Evolutionary conservation across 2,329 filamentous ascomycete genomes (phyloP), one percentile per base, ranked within the genome.

Genomic region (Beauveria brongniartii): DNA sequence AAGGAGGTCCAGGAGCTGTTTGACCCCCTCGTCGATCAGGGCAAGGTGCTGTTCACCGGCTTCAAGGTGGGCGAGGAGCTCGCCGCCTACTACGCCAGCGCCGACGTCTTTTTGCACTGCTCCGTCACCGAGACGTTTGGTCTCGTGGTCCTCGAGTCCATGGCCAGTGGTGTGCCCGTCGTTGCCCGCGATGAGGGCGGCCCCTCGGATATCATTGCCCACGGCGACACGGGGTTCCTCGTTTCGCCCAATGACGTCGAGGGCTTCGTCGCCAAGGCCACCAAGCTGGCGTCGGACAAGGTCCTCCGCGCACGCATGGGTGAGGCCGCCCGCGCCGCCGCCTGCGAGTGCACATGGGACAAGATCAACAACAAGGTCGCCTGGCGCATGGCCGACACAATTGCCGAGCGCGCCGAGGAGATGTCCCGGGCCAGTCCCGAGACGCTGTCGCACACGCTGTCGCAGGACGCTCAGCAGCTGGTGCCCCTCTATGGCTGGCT

Each of bases 71-170:
- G 86, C 12, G 78, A 79, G 55, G 78, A 79, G 2, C 77, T 90
- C 9, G 86, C 85, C n/a, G 75, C 78, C n/a, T 81, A 83, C 10
- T 90, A 89, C 65, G 86, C 87, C 2, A 83, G 82, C 3, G 86
- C 82, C 0, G 86, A 90, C 67, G 65, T 90, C n/a, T 89, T 90
- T 68, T 72, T 90, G 16, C 86, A 90, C 72, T 88, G 85, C 72
- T 89, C 84, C 24, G 76, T 89, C 61, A 89, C 86, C 0, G 87
- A 90, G 71, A 90, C 87, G 0, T 89, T 90, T 70, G 87, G 87
- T 0, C 75, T 90, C 10, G 86, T 90, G 0, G 86, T 89, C 1
- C 75, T 89, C 2, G 87, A 89, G 71, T 83, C 84, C 3, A 89
- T 90, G 86, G 86, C 86, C 0, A 88, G 85, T 64, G 85, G 86